Evolutionary conservation across 805 yeast genomes (phyloP), one percentile per base, ranked within the genome.

Genomic region (Ogataea philodendri): DNA sequence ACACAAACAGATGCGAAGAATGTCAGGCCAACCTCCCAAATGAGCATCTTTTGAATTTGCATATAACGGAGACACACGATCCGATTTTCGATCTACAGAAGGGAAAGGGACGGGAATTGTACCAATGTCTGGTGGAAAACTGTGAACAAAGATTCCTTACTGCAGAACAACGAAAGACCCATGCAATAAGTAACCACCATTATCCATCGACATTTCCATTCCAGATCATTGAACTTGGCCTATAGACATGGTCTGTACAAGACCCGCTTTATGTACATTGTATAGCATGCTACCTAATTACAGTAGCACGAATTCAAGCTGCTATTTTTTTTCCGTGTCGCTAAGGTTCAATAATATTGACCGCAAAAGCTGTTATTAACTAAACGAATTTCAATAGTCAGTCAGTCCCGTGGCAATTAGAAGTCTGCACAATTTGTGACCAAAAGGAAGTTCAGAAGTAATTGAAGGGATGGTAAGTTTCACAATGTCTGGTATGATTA

Each of bases 21-120:
- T 72, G 78, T 44, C 41, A 47, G 7, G 56, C 48, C 26, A 57
- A 51, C 40, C 70, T 76, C 38, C 78, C 79, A 0, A 60, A 64
- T n/a, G 58, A 62, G 8, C 48, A 41, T 24, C 44, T 69, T 6
- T 54, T 77, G 14, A 62, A 65, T 4, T 45, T 76, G 10, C 84
- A 77, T 44, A 63, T 76, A 1, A 61, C 64, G 16, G 83, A 77
- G 44, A 57, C 60, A 37, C 83, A 78, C 46, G 70, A 74, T 48
- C 74, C 80, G 3, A 67, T 76, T 27, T 47, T 56, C 4, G 42
- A 44, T 14, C 60, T 67, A 3, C 48, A 54, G 29, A 49, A 55
- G 30, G 69, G 65, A 17, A 45, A 55, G 8, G 76, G 76, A 0
- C 67, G 59, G 9, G 35, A 41, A 0, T 64, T 63, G 9, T 72